A percentile compares a stretch with the other conserved stretches of the same genome.
Conservation (phyloP, 495 filamentous ascomycete genomes). For the Xylaria cubensis region DNA sequence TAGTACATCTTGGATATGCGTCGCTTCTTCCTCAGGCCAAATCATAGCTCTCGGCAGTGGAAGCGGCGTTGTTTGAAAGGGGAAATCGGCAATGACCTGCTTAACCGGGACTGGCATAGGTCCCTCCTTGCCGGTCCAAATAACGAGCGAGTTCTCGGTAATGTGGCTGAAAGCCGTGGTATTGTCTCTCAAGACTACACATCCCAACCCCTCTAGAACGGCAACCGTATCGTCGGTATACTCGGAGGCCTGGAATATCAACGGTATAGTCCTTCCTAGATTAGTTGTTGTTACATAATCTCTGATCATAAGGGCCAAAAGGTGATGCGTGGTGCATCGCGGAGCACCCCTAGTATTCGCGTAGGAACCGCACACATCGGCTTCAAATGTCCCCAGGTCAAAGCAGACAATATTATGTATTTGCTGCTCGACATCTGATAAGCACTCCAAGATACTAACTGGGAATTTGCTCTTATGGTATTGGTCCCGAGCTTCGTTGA, state of each 20-base stretch:
- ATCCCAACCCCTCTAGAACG: not conserved
- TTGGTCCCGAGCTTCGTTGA: not conserved
- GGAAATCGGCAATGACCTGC: constrained; percentile 5
- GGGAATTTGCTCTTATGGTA: not conserved
- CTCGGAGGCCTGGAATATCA: not conserved
- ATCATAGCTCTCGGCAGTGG: not conserved
- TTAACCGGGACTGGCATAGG: constrained; percentile 1
- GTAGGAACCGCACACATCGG: not conserved
- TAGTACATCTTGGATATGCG: not conserved
- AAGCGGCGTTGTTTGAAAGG: not conserved
- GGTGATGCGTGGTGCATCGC: not conserved
- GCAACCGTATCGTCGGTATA: not conserved
- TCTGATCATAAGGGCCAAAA: not conserved
- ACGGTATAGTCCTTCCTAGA: not conserved
- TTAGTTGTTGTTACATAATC: not conserved
- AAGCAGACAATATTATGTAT: constrained; percentile 3
- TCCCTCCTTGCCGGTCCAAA: not conserved
- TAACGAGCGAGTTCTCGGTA: not conserved
- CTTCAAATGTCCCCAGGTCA: not conserved
- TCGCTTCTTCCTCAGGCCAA: not conserved
- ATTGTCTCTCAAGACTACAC: not conserved
- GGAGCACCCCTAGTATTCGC: not conserved
- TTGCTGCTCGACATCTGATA: not conserved
- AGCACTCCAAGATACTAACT: not conserved
- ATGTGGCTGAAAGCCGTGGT: not conserved